phyloP scores from a whole-genome alignment of 257 asterid genomes.

The Solanum clarkiae region DNA sequence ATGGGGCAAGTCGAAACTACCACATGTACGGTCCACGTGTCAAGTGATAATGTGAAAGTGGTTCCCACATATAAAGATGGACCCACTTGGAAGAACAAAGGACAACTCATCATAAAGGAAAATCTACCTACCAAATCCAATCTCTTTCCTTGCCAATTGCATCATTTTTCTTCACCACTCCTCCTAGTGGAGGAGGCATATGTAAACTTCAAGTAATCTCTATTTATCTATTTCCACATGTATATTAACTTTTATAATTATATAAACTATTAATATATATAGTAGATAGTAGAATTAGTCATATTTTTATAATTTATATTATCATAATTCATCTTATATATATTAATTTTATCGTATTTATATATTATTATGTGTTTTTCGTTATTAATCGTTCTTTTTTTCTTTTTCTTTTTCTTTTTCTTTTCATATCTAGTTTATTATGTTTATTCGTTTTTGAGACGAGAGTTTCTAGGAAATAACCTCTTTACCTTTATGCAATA shows the following conservation, averaged over 20 bases:
- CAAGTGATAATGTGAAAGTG: background rate
- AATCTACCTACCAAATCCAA: slow-evolving; percentile 85
- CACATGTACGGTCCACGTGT: background rate
- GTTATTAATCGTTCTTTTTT: no score
- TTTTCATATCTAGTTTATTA: no score
- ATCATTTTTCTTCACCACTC: slow-evolving; percentile 20
- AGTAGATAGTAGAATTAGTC: no score
- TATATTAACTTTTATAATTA: background rate
- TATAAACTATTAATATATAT: no score
- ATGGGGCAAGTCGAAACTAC: background rate
- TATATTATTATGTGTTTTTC: no score
- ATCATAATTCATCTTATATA: no score
- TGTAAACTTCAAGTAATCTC: background rate
- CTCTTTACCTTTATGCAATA: no score
- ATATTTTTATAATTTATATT: no score
- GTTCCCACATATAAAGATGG: background rate
- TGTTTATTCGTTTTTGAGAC: no score
- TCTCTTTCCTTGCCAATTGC: slow-evolving; percentile 41
- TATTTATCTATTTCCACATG: background rate
- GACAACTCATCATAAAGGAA: slow-evolving; percentile 21
- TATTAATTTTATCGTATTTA: no score
- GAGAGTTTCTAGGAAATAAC: no score
- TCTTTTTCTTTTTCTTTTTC: no score
- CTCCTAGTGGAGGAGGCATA: background rate
- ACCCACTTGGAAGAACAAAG: background rate